Conservation (phyloP, 176 grass and related monocot genomes). For the Otatea glauca region DNA sequence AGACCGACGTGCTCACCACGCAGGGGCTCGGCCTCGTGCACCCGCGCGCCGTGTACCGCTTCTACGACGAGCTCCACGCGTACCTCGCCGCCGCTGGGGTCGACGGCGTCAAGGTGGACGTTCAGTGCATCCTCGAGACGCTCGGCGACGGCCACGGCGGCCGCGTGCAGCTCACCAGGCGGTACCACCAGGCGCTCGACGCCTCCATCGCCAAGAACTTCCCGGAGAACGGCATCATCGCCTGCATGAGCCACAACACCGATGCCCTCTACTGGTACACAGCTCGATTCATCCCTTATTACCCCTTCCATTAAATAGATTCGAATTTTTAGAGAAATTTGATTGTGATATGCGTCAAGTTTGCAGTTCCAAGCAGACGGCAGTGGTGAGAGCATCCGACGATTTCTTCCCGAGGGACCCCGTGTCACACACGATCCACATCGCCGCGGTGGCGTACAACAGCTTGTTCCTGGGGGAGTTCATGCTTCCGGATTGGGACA, state of each 20-base stretch:
- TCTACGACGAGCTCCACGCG: constrained; percentile 92
- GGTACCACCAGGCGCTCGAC: constrained; percentile 89
- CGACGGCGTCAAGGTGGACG: constrained; percentile 96
- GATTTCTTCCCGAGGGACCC: constrained; percentile 91
- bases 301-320: neutral
- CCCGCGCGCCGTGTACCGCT: constrained; percentile 82
- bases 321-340: neutral
- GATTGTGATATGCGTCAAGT: neutral
- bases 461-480: constrained; percentile 94
- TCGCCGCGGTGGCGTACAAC: constrained; percentile 91
- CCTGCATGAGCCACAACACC: constrained; percentile 98
- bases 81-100: constrained; percentile 79
- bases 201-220: constrained; percentile 88
- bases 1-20: constrained; percentile 73
- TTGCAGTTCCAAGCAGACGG: constrained; percentile 87
- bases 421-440: constrained; percentile 91
- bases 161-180: constrained; percentile 68
- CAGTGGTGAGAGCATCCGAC: constrained; percentile 87
- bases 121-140: constrained; percentile 90
- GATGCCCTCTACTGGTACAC: constrained; percentile 87
- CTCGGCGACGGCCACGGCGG: constrained; percentile 80
- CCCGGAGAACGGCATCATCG: constrained; percentile 89
- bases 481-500: constrained; percentile 99
- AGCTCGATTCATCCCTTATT: neutral
- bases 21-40: constrained; percentile 90